Evolutionary conservation across 805 yeast species (phyloP).

Genomic region (Tetrapisispora nanseiensis): DNA sequence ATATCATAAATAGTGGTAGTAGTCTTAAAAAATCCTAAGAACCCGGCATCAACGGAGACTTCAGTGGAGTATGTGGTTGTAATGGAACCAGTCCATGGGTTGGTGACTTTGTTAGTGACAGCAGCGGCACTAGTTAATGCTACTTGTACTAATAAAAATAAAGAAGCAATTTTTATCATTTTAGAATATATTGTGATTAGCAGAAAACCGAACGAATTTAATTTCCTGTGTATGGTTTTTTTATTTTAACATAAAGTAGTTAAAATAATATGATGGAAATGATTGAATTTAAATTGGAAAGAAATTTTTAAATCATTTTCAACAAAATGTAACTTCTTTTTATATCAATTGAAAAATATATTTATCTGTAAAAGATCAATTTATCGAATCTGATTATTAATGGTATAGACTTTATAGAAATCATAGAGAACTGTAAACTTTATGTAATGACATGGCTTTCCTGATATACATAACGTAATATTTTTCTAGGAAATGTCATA

Average conservation of each 20-base stretch:
- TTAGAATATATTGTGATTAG: neutral
- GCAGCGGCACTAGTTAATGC: neutral
- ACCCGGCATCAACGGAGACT: neutral
- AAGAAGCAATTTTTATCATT: slow-evolving; percentile 1
- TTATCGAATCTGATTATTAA: too few species aligned
- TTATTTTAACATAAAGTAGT: too few species aligned
- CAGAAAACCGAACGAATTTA: neutral
- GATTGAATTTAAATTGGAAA: neutral
- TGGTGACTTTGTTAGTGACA: neutral
- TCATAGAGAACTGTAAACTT: too few species aligned
- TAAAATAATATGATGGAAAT: neutral
- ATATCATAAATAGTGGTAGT: neutral
- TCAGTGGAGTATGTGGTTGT: slow-evolving; percentile 2
- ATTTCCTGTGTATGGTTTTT: neutral
- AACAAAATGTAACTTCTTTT: neutral
- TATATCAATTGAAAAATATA: neutral
- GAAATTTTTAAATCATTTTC: too few species aligned
- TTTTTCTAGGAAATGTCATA: too few species aligned
- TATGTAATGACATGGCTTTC: neutral
- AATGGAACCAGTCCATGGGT: neutral
- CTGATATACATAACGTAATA: neutral
- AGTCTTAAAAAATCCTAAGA: neutral
- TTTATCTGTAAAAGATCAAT: neutral
- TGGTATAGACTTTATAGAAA: too few species aligned
- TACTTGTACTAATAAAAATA: slow-evolving; percentile 1